Conservation (phyloP, 2,329 filamentous ascomycete species). For the Claviceps capensis region DNA sequence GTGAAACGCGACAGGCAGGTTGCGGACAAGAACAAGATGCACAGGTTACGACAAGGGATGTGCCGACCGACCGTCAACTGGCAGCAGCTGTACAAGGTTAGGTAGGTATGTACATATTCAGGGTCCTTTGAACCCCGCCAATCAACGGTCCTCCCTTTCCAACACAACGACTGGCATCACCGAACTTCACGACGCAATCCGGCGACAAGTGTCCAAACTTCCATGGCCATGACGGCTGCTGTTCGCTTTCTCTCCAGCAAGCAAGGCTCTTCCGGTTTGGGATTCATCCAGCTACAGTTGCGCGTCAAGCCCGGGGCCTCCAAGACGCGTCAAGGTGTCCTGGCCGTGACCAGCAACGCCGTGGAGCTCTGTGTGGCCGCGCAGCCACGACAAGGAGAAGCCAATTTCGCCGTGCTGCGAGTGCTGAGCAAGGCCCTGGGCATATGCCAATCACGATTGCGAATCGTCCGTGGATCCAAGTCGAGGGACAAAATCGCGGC, state of each 20-base stretch:
- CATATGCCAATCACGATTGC: conserved; percentile 49
- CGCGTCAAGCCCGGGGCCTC: conserved; percentile 54
- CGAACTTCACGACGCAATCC: neutral
- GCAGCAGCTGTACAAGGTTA: neutral
- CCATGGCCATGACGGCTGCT: conserved; percentile 13
- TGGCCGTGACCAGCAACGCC: conserved; percentile 37
- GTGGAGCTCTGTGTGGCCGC: conserved; percentile 55
- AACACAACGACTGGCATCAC: too few species aligned
- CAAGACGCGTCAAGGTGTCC: conserved; percentile 47
- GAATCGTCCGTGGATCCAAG: conserved; percentile 48
- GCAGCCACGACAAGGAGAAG: conserved; percentile 51
- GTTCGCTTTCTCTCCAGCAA: conserved; percentile 34
- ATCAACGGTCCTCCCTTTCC: too few species aligned
- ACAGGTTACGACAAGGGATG: neutral
- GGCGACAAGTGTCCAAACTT: neutral
- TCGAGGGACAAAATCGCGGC: conserved; percentile 50
- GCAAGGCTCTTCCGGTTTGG: conserved; percentile 27
- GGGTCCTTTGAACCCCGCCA: too few species aligned
- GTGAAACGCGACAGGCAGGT: too few species aligned
- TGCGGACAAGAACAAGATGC: too few species aligned
- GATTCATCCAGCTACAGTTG: conserved; percentile 46
- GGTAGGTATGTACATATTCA: too few species aligned
- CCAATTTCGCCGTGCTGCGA: conserved; percentile 52
- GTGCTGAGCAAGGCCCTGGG: conserved; percentile 47
- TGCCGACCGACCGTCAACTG: neutral